These are phyloP conservation scores for Pythium periplocum DNA, from an alignment of 352 stramenopile species.

Conservation along the genomic window DNA sequence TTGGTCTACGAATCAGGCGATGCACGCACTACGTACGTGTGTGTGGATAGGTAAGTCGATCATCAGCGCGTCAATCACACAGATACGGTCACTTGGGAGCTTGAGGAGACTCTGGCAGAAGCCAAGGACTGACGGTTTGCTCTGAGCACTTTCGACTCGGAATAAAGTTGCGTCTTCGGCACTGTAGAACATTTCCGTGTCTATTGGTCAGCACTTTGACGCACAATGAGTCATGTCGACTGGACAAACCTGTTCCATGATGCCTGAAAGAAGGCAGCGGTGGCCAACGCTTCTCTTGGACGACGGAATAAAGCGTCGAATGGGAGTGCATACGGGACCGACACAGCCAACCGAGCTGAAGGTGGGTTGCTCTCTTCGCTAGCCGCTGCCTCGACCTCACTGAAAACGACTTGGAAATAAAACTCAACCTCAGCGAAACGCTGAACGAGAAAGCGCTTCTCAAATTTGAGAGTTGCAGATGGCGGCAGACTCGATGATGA, in stretches of 20 bases:
- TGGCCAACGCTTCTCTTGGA: conserved; percentile 2
- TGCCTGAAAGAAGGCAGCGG: conserved; percentile 8
- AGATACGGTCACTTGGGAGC: conserved; percentile 22
- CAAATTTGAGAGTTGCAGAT: conserved; percentile 52
- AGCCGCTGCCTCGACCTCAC: conserved; percentile 19
- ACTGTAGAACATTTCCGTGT: background rate
- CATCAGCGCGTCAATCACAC: conserved; percentile 35
- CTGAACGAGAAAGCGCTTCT: conserved; percentile 66
- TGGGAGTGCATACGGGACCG: background rate
- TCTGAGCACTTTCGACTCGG: conserved; percentile 9
- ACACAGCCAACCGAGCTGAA: conserved; percentile 1
- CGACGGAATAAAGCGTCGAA: conserved; percentile 15
- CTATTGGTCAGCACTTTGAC: no score
- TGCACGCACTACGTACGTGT: conserved; percentile 32
- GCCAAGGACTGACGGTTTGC: conserved; percentile 13
- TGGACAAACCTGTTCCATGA: conserved; percentile 8
- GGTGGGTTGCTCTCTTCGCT: conserved; percentile 18
- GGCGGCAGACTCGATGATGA: conserved; percentile 37
- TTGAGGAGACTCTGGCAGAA: conserved; percentile 34
- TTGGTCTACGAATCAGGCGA: background rate
- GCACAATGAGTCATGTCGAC: no score
- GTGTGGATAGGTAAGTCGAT: conserved; percentile 54
- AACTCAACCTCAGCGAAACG: conserved; percentile 50
- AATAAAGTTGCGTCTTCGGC: conserved; percentile 19
- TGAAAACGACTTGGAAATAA: conserved; percentile 56